These are phyloP conservation scores for Piper betle DNA, from an alignment of 164 flowering plant genomes.

Conservation along the genomic window DNA sequence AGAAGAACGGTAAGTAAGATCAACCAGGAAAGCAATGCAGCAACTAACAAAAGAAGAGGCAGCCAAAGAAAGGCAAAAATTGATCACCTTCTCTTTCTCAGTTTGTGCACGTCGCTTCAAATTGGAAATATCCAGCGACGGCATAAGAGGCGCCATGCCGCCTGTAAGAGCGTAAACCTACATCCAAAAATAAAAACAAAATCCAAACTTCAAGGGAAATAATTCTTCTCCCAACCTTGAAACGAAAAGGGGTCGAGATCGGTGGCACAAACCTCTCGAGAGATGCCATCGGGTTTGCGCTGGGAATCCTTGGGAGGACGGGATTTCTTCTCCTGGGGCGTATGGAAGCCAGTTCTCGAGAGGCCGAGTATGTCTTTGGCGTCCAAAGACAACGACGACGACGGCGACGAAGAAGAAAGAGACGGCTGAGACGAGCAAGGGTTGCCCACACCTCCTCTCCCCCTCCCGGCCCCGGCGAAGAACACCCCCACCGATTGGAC, in stretches of 20 bases:
- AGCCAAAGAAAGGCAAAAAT: neutral
- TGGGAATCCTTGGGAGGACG: slow-evolving; percentile 80
- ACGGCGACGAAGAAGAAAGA: neutral
- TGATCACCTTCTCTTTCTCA: slow-evolving; percentile 59
- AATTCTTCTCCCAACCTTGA: neutral
- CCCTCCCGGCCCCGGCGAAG: neutral
- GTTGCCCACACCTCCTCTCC: neutral
- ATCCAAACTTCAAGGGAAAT: neutral
- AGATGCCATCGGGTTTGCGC: slow-evolving; percentile 96
- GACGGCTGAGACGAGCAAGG: neutral
- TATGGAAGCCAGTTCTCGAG: slow-evolving; percentile 38
- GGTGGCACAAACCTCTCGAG: slow-evolving; percentile 60
- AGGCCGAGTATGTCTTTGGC: slow-evolving; percentile 94
- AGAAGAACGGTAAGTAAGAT: neutral
- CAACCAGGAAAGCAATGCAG: neutral
- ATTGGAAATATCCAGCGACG: slow-evolving; percentile 56
- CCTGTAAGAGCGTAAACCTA: slow-evolving; percentile 96
- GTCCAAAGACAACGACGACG: slow-evolving; percentile 33
- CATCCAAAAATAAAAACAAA: neutral
- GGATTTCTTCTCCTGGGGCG: slow-evolving; percentile 66
- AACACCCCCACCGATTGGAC: neutral
- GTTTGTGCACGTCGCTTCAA: slow-evolving; percentile 47
- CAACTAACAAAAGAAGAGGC: neutral
- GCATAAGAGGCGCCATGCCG: slow-evolving; percentile 90
- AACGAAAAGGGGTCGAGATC: neutral